Evolutionary conservation across 495 filamentous ascomycete species (phyloP).

Genomic region (Penicillium egyptiacum): DNA sequence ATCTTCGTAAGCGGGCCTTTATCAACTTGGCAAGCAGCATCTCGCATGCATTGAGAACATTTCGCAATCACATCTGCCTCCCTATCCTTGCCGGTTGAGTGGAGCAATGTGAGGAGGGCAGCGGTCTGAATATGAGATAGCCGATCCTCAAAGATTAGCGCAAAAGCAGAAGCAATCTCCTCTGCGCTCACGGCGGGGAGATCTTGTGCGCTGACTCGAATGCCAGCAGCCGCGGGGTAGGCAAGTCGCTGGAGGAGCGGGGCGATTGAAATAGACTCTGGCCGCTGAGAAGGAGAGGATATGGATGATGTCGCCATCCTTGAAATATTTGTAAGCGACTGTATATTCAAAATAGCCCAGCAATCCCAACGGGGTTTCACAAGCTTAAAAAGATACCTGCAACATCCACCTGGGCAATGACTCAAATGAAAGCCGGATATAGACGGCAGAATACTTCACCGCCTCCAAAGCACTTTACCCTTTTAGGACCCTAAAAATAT

Average conservation of each 20-base stretch:
- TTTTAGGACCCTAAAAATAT: constrained; percentile 31
- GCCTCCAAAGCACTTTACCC: constrained; percentile 15
- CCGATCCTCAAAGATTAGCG: constrained; percentile 82
- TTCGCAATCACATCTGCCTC: constrained; percentile 76
- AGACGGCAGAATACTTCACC: constrained; percentile 24
- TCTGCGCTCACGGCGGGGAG: constrained; percentile 78
- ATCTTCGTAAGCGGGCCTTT: constrained; percentile 55
- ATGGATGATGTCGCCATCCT: constrained; percentile 24
- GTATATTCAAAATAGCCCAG: not conserved
- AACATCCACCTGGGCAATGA: not conserved
- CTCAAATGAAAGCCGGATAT: constrained; percentile 19
- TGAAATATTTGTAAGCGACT: not conserved
- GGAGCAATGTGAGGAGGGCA: constrained; percentile 80
- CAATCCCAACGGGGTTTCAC: constrained; percentile 2
- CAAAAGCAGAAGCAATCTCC: constrained; percentile 84
- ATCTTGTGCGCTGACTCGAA: constrained; percentile 66
- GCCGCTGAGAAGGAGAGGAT: constrained; percentile 26
- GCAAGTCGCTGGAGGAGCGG: constrained; percentile 75
- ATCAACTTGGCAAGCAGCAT: constrained; percentile 68
- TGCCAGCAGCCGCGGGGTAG: constrained; percentile 58
- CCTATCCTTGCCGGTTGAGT: constrained; percentile 79
- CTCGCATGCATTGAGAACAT: constrained; percentile 67
- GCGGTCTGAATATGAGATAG: constrained; percentile 81
- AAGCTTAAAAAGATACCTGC: not conserved
- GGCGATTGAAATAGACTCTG: constrained; percentile 66